phyloP scores from a whole-genome alignment of 2,329 filamentous ascomycete genomes.

The Penicillium sp. region DNA sequence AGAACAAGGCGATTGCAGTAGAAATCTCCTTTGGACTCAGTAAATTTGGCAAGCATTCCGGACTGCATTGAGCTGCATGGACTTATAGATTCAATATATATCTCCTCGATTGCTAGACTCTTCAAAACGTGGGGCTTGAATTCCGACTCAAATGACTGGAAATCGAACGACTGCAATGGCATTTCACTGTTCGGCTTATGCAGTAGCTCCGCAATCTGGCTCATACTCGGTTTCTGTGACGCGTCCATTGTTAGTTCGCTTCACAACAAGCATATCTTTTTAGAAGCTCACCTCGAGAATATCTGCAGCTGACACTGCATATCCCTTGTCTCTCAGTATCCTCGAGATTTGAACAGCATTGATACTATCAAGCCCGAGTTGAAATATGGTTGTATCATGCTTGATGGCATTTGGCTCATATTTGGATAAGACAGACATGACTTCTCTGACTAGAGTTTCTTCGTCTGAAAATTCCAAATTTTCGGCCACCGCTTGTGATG shows the following conservation, averaged over 20 bases:
- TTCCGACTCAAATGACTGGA: constrained; percentile 48
- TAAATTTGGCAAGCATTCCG: constrained; percentile 73
- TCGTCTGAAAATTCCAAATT: constrained; percentile 16
- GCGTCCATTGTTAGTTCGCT: constrained; percentile 5
- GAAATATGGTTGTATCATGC: constrained; percentile 69
- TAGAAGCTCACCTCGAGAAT: constrained; percentile 59
- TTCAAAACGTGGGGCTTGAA: constrained; percentile 33
- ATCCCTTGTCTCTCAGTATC: constrained; percentile 57
- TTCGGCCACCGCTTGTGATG: not conserved
- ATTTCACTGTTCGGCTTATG: constrained; percentile 39
- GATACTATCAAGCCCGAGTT: constrained; percentile 88
- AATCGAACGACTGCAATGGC: constrained; percentile 40
- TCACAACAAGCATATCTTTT: not conserved
- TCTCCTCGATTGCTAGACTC: constrained; percentile 25
- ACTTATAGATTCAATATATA: constrained; percentile 55
- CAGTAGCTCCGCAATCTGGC: constrained; percentile 28
- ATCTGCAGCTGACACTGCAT: constrained; percentile 63
- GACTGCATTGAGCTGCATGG: constrained; percentile 78
- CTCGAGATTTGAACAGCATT: constrained; percentile 74
- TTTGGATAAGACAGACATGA: constrained; percentile 58
- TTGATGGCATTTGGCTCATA: constrained; percentile 50
- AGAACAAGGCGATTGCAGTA: constrained; percentile 73
- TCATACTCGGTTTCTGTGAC: constrained; percentile 34
- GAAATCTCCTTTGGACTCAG: constrained; percentile 60
- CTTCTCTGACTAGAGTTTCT: constrained; percentile 53